A percentile compares a stretch with the other conserved stretches of the same genome.
Conservation (phyloP, 2,329 filamentous ascomycete genomes). For the Cryphonectria japonica region DNA sequence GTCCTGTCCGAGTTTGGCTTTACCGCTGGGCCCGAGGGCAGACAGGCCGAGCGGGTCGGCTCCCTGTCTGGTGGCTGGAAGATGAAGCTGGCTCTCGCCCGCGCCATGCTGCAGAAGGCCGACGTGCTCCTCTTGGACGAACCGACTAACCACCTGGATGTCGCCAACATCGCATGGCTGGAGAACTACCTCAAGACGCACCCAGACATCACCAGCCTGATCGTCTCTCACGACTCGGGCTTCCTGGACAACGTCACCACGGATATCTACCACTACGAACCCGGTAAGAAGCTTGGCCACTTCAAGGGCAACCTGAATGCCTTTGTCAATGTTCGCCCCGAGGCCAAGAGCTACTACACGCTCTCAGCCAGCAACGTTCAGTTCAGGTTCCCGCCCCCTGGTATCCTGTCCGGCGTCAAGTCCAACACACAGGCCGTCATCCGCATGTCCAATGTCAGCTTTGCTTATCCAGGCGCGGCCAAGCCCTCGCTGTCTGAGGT, state of each 20-base stretch:
- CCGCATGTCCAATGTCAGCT: conserved; percentile 89
- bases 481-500: conserved; percentile 90
- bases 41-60: conserved; percentile 87
- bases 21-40: conserved; percentile 83
- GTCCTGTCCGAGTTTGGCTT: conserved; percentile 94
- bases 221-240: conserved; percentile 96
- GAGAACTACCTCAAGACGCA: conserved; percentile 95
- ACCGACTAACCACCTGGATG: conserved; percentile 98
- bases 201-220: conserved; percentile 93
- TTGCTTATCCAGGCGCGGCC: conserved; percentile 85
- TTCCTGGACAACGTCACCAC: conserved; percentile 98
- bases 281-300: conserved; percentile 86
- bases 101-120: conserved; percentile 96
- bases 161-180: conserved; percentile 94
- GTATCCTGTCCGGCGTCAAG: conserved; percentile 93
- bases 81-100: conserved; percentile 97
- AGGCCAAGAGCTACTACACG: conserved; percentile 98
- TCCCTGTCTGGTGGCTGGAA: conserved; percentile 98
- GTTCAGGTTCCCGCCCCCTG: conserved; percentile 97
- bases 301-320: conserved; percentile 81
- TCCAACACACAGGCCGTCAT: conserved; percentile 92
- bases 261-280: conserved; percentile 98
- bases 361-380: conserved; percentile 84
- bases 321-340: conserved; percentile 88
- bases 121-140: conserved; percentile 96